Percentiles rank a stretch among this genome's conserved stretches.
Conservation (phyloP, 805 yeast genomes). For the Candida ortonii region DNA sequence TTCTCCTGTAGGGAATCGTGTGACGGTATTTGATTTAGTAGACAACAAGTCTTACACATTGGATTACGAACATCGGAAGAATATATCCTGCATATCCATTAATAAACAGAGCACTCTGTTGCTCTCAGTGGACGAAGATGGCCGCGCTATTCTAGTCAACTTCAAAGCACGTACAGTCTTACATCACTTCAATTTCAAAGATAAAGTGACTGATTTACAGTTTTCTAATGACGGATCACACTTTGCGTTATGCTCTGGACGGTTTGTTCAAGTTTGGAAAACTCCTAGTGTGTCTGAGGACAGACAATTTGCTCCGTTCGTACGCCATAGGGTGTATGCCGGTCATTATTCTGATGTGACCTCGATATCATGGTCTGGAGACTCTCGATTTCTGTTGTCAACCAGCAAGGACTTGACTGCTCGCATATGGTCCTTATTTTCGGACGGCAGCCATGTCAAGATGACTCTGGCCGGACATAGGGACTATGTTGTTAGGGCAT, state of each 20-base stretch:
- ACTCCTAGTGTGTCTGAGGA: constrained; percentile 81
- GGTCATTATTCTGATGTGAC: constrained; percentile 87
- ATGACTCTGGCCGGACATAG: constrained; percentile 90
- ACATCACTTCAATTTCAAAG: constrained; percentile 93
- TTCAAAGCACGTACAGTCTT: constrained; percentile 78
- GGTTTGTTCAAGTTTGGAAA: constrained; percentile 89
- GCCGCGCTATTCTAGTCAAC: constrained; percentile 89
- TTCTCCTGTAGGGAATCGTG: constrained; percentile 94
- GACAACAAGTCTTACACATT: constrained; percentile 86
- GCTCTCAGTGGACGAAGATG: constrained; percentile 83
- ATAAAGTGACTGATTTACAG: constrained; percentile 64
- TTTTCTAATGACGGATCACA: constrained; percentile 86
- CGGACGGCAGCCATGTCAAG: constrained; percentile 72
- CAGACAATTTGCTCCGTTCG: constrained; percentile 93
- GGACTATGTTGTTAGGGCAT: constrained; percentile 83
- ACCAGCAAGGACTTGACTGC: constrained; percentile 90
- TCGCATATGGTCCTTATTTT: constrained; percentile 71
- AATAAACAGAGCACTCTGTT: constrained; percentile 79
- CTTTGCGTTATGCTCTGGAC: constrained; percentile 81
- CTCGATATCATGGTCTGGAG: constrained; percentile 83
- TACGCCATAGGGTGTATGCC: constrained; percentile 83
- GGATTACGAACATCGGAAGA: constrained; percentile 88
- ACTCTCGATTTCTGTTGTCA: constrained; percentile 82
- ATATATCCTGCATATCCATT: constrained; percentile 73
- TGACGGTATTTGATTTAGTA: constrained; percentile 80